A percentile compares a stretch with the other conserved stretches of the same genome.
phyloP scores from a whole-genome alignment of 306 rosid species.

The Psophocarpus tetragonolobus region DNA sequence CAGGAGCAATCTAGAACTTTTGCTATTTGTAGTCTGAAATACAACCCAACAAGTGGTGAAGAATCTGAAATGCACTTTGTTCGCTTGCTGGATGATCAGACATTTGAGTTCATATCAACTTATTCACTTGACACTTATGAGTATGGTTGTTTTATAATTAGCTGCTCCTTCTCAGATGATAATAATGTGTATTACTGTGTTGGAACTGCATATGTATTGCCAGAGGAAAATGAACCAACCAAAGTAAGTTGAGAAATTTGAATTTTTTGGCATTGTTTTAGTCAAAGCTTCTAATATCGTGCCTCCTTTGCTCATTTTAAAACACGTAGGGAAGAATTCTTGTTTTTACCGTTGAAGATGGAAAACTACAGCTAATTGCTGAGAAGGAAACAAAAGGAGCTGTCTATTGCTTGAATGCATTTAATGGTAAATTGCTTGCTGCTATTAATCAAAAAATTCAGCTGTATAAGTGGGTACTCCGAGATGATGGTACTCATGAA shows the following conservation, averaged over 20 bases:
- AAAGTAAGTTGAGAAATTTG: conserved; percentile 50
- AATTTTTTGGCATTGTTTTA: conserved; percentile 3
- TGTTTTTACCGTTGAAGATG: conserved; percentile 91
- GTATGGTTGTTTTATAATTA: conserved; percentile 84
- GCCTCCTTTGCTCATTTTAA: conserved; percentile 11
- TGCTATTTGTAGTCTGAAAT: conserved; percentile 80
- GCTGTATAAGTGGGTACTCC: conserved; percentile 95
- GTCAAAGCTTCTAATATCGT: conserved; percentile 24
- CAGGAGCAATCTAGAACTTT: conserved; percentile 98
- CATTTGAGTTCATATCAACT: conserved; percentile 82
- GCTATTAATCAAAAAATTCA: conserved; percentile 98
- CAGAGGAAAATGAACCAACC: conserved; percentile 96
- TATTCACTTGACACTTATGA: conserved; percentile 88
- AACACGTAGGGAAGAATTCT: conserved; percentile 85
- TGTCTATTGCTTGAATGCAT: conserved; percentile 89
- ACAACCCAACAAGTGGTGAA: conserved; percentile 73
- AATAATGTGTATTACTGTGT: conserved; percentile 88
- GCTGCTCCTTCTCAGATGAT: conserved; percentile 99
- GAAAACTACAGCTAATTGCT: conserved; percentile 90
- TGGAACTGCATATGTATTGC: conserved; percentile 93
- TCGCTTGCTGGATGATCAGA: conserved; percentile 95
- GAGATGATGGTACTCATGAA: conserved; percentile 92
- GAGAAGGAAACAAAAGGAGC: conserved; percentile 99
- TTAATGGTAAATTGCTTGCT: conserved; percentile 95
- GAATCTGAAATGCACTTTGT: conserved; percentile 86